Evolutionary conservation across 805 yeast species (phyloP).

Genomic region (Nematodospora valgi): DNA sequence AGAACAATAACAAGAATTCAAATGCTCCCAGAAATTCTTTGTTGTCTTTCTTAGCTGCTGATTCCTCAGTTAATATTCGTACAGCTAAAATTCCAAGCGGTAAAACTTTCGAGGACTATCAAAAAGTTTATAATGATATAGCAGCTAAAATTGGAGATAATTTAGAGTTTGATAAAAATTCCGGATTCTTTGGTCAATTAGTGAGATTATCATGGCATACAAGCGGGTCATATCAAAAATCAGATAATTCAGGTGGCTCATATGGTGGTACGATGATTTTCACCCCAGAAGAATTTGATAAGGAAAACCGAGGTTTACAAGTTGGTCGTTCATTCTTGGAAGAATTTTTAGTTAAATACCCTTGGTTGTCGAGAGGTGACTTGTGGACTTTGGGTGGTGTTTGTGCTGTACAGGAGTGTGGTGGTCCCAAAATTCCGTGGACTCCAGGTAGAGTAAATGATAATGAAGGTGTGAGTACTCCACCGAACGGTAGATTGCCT

Average conservation of each 20-base stretch:
- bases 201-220: conserved; percentile 40
- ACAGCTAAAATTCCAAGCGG: conserved; percentile 34
- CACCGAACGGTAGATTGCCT: conserved; percentile 72
- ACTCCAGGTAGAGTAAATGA: conserved; percentile 75
- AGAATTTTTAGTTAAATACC: conserved; percentile 53
- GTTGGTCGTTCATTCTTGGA: conserved; percentile 55
- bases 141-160: conserved; percentile 55
- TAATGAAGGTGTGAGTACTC: conserved; percentile 45
- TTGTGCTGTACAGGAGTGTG: conserved; percentile 71
- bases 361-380: conserved; percentile 78
- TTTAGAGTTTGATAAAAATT: conserved; percentile 33
- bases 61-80: conserved; percentile 22
- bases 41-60: conserved; percentile 16
- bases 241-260: conserved; percentile 31
- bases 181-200: conserved; percentile 37
- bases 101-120: conserved; percentile 52
- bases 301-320: conserved; percentile 60
- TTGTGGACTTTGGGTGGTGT: conserved; percentile 79
- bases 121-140: conserved; percentile 67
- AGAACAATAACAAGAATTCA: conserved; percentile 9
- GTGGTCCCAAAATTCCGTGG: conserved; percentile 80
- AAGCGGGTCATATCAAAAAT: conserved; percentile 29
- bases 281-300: conserved; percentile 29
- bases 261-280: conserved; percentile 37
- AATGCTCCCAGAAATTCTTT: conserved; percentile 4